These are phyloP conservation scores for Tulasnella sp. DNA, from an alignment of 768 basidiomycete genomes.

Conservation along the genomic window DNA sequence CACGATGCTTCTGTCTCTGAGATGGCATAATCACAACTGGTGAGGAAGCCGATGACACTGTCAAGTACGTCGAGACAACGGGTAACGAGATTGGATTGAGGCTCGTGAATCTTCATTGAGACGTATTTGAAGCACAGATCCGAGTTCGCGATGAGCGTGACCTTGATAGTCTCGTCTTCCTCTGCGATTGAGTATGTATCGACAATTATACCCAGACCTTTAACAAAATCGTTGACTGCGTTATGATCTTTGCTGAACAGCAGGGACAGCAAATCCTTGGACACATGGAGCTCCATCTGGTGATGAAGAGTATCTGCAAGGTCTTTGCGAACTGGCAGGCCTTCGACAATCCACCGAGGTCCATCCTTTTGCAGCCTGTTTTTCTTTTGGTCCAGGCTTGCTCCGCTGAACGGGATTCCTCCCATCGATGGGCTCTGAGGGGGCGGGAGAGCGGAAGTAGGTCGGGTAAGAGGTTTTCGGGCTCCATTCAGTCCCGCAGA, in stretches of 20 bases:
- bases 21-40: conserved; percentile 67
- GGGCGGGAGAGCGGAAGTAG: conserved; percentile 39
- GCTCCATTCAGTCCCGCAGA: conserved; percentile 36
- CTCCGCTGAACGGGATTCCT: conserved; percentile 48
- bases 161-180: conserved; percentile 50
- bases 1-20: conserved; percentile 82
- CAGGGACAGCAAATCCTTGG: conserved; percentile 66
- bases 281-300: conserved; percentile 86
- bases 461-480: conserved; percentile 45
- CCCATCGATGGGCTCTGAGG: conserved; percentile 39
- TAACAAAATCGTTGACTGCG: conserved; percentile 86
- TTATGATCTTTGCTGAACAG: conserved; percentile 96
- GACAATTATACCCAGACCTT: conserved; percentile 66
- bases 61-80: conserved; percentile 87
- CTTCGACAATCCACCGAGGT: conserved; percentile 80
- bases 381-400: conserved; percentile 62
- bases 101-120: conserved; percentile 83
- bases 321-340: conserved; percentile 78
- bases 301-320: conserved; percentile 77
- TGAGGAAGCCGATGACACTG: conserved; percentile 70
- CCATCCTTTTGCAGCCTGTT: conserved; percentile 68
- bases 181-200: conserved; percentile 55
- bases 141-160: conserved; percentile 75
- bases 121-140: conserved; percentile 92
- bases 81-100: conserved; percentile 82